Conservation (phyloP, 192 early-diverging fungal genomes). For the Linnemannia hyalina region DNA sequence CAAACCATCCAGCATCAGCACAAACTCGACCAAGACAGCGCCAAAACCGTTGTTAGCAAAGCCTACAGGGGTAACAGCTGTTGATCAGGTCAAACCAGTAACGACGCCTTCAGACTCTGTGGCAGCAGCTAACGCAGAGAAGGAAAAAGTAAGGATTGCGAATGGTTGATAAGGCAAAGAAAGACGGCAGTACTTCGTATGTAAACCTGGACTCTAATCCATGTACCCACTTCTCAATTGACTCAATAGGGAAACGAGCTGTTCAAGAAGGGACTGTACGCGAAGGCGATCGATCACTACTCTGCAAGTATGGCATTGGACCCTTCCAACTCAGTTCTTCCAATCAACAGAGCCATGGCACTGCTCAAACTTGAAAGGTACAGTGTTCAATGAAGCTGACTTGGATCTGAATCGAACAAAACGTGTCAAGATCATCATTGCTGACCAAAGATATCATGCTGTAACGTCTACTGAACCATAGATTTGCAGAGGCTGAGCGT, state of each 20-base stretch:
- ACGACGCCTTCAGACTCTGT: background rate
- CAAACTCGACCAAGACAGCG: background rate
- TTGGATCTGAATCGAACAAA: background rate
- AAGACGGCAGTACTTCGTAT: background rate
- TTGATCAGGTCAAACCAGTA: background rate
- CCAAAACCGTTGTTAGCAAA: background rate
- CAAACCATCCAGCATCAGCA: background rate
- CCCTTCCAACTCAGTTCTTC: slow-evolving; percentile 67
- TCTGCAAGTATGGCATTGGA: slow-evolving; percentile 73
- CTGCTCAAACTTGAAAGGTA: slow-evolving; percentile 80
- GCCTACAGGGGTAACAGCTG: background rate
- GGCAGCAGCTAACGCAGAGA: slow-evolving; percentile 27
- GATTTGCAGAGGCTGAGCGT: slow-evolving; percentile 71
- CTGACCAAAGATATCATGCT: background rate
- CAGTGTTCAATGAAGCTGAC: background rate
- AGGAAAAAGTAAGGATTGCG: slow-evolving; percentile 28
- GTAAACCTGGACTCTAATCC: background rate
- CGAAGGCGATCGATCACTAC: slow-evolving; percentile 73
- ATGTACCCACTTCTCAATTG: background rate
- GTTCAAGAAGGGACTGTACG: slow-evolving; percentile 65
- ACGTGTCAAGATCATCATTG: background rate
- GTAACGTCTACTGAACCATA: slow-evolving; percentile 20
- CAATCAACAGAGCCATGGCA: slow-evolving; percentile 88
- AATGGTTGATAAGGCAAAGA: background rate
- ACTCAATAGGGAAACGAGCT: slow-evolving; percentile 21